A percentile compares a stretch with the other conserved stretches of the same genome.
Conservation (phyloP, 1,284 basidiomycete species). For the Melampsora larici-populina region DNA sequence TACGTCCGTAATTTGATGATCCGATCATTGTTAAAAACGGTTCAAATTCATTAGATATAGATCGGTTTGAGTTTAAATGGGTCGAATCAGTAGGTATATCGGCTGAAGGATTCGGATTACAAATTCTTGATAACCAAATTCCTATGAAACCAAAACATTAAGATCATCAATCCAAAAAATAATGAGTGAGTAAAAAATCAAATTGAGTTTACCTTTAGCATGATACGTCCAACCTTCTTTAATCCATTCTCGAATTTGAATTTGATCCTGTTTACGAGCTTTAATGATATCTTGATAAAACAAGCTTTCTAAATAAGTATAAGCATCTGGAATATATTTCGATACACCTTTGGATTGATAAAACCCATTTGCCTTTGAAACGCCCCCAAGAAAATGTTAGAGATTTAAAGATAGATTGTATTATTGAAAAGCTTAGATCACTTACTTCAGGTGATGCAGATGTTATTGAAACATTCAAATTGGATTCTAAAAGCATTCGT, state of each 20-base stretch:
- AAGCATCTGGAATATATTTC: slow-evolving; percentile 88
- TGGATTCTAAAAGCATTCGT: slow-evolving; percentile 63
- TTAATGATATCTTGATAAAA: slow-evolving; percentile 59
- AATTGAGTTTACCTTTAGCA: slow-evolving; percentile 70
- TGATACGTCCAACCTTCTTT: slow-evolving; percentile 96
- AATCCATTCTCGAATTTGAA: slow-evolving; percentile 82
- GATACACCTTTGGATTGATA: slow-evolving; percentile 83
- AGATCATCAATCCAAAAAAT: no score
- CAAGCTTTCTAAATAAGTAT: slow-evolving; percentile 77
- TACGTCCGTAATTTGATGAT: slow-evolving; percentile 90
- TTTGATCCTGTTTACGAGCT: slow-evolving; percentile 58
- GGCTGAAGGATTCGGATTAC: slow-evolving; percentile 48
- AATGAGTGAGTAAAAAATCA: no score
- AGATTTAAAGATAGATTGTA: no score
- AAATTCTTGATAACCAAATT: no score
- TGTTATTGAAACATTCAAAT: slow-evolving; percentile 68
- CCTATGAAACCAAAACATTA: background rate
- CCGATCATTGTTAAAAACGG: slow-evolving; percentile 80
- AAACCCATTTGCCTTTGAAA: slow-evolving; percentile 85
- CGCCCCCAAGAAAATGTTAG: no score
- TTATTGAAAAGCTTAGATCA: no score
- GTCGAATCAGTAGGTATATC: slow-evolving; percentile 51
- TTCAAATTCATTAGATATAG: background rate
- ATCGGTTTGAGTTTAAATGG: slow-evolving; percentile 18
- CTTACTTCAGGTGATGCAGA: slow-evolving; percentile 79